A percentile compares a stretch with the other conserved stretches of the same genome.
Conservation (phyloP, 345 rosid species). For the Lenwebbia sp. region DNA sequence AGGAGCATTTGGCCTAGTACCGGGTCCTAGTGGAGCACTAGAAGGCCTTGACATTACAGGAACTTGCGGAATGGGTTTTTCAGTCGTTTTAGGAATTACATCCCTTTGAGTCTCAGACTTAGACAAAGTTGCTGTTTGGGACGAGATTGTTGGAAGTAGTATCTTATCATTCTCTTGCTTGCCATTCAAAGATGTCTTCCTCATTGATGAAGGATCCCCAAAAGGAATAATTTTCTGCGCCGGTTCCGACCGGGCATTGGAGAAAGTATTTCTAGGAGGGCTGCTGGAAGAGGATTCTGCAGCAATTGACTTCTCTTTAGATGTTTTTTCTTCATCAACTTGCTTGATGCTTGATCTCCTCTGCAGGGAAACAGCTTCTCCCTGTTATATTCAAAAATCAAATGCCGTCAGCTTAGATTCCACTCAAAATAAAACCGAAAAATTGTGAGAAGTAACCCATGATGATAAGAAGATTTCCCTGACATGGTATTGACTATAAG, state of each 20-base stretch:
- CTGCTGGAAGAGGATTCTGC: conserved; percentile 46
- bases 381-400: not conserved
- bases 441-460: not conserved
- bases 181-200: conserved; percentile 31
- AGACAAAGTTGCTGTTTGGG: conserved; percentile 7
- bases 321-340: conserved; percentile 38
- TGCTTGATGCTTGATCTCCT: conserved; percentile 21
- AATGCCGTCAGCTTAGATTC: not conserved
- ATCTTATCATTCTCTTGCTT: conserved; percentile 32
- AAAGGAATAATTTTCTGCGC: conserved; percentile 27
- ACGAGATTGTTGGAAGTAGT: conserved; percentile 14
- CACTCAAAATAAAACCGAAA: not conserved
- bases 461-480: not conserved
- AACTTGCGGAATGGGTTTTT: conserved; percentile 25
- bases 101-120: conserved; percentile 44
- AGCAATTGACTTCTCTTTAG: conserved; percentile 41
- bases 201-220: conserved; percentile 17
- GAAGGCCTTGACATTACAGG: conserved; percentile 75
- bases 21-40: conserved; percentile 78
- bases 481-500: not conserved
- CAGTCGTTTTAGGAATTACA: conserved; percentile 27
- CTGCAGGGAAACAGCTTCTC: conserved; percentile 18
- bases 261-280: conserved; percentile 21
- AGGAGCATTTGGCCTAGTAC: conserved; percentile 37
- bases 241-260: conserved; percentile 27